Evolutionary conservation across 148 eudicot species (phyloP).

Genomic region (Amaranthus hypochondriacus): DNA sequence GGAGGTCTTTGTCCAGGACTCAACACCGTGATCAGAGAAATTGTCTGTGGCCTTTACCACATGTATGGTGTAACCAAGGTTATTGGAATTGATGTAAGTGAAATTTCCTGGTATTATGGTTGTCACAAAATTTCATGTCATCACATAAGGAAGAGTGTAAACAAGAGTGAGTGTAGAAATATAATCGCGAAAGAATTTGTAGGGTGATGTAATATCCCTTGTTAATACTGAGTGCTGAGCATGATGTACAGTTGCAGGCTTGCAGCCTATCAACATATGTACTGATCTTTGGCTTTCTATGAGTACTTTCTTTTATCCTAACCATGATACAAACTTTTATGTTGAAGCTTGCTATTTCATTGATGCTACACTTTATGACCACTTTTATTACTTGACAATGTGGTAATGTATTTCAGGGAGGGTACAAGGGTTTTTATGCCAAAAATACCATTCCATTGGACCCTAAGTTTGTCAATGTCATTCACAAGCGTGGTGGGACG

Average conservation of each 20-base stretch:
- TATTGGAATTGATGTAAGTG: constrained; percentile 80
- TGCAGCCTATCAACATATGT: neutral
- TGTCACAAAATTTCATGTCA: neutral
- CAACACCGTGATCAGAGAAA: constrained; percentile 85
- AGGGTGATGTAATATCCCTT: too few species aligned
- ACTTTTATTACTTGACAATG: neutral
- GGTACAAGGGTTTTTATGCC: constrained; percentile 84
- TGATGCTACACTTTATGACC: neutral
- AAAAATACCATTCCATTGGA: constrained; percentile 64
- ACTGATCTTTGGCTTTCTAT: neutral
- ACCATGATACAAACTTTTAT: neutral
- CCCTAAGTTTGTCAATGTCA: constrained; percentile 75
- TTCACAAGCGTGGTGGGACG: constrained; percentile 95
- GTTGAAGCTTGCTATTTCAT: neutral
- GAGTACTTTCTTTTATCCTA: neutral
- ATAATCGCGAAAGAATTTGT: too few species aligned
- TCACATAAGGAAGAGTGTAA: neutral
- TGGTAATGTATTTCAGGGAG: constrained; percentile 51
- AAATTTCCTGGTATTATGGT: neutral
- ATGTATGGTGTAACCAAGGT: constrained; percentile 79
- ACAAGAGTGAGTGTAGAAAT: too few species aligned
- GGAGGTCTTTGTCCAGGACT: constrained; percentile 94
- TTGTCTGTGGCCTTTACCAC: constrained; percentile 70
- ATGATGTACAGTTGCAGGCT: too few species aligned
- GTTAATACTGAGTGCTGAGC: too few species aligned